Evolutionary conservation across 2,329 filamentous ascomycete genomes (phyloP).

Genomic region (Cercospora zeina): DNA sequence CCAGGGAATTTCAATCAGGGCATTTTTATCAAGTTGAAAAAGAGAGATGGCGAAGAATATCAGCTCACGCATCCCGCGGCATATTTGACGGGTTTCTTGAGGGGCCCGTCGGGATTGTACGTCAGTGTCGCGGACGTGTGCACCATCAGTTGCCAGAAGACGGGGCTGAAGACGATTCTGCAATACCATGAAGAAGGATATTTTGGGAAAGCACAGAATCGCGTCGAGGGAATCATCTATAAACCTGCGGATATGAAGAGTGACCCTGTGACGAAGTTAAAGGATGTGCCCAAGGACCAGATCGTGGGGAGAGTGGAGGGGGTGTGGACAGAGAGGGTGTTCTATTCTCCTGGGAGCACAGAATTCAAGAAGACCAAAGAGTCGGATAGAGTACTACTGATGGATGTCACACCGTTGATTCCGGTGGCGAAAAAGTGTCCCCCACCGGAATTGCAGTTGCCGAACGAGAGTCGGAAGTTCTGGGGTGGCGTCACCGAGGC

Average conservation of each 20-base stretch:
- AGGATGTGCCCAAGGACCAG: conserved; percentile 82
- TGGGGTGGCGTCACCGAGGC: conserved; percentile 87
- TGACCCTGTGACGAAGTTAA: conserved; percentile 75
- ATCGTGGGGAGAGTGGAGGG: conserved; percentile 80
- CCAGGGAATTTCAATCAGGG: conserved; percentile 92
- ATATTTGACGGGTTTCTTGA: conserved; percentile 81
- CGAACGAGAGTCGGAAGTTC: conserved; percentile 84
- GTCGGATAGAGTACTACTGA: conserved; percentile 68
- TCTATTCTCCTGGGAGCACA: conserved; percentile 56
- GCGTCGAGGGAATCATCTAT: conserved; percentile 87
- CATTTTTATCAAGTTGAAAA: conserved; percentile 86
- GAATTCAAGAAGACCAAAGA: conserved; percentile 50
- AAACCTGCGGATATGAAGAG: conserved; percentile 78
- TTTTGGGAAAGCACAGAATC: conserved; percentile 88
- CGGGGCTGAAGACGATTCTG: conserved; percentile 85
- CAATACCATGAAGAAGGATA: conserved; percentile 94
- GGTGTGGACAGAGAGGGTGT: conserved; percentile 75
- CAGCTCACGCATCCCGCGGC: conserved; percentile 94
- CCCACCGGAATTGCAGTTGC: conserved; percentile 72
- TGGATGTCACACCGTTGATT: conserved; percentile 81
- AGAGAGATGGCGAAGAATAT: conserved; percentile 82
- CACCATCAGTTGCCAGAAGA: conserved; percentile 86
- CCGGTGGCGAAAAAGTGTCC: conserved; percentile 79
- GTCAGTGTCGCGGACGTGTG: conserved; percentile 88
- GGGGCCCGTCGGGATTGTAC: conserved; percentile 70